These are phyloP conservation scores for Thamnidium elegans DNA, from an alignment of 192 early-diverging fungal species.

Conservation along the genomic window DNA sequence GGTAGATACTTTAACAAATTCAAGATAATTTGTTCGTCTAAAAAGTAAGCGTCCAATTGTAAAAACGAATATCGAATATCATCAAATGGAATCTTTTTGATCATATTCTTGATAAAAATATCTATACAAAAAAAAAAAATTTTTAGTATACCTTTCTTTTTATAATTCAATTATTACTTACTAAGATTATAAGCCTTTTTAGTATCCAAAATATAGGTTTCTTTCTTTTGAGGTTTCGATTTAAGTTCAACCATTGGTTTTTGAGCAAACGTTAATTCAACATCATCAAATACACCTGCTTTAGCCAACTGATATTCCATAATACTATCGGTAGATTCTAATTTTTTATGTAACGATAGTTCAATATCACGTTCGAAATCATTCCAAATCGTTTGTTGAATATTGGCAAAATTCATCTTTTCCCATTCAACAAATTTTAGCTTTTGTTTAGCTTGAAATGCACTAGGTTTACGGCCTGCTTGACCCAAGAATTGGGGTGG, in stretches of 20 bases:
- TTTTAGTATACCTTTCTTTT: neutral
- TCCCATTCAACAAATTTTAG: conserved; percentile 79
- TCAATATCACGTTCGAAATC: conserved; percentile 16
- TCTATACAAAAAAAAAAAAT: conserved; percentile 19
- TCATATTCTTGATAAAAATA: conserved; percentile 34
- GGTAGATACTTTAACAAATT: conserved; percentile 69
- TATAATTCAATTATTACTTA: neutral
- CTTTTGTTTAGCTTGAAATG: conserved; percentile 61
- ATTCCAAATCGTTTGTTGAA: conserved; percentile 65
- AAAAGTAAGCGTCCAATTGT: conserved; percentile 60
- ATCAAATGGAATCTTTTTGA: conserved; percentile 62
- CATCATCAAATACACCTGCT: conserved; percentile 34
- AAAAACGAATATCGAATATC: conserved; percentile 64
- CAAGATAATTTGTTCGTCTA: conserved; percentile 48
- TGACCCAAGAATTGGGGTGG: conserved; percentile 40
- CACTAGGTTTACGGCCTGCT: conserved; percentile 27
- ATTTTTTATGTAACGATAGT: neutral
- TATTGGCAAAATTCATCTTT: conserved; percentile 62
- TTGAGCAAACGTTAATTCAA: conserved; percentile 33
- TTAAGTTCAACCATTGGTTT: conserved; percentile 44
- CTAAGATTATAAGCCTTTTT: conserved; percentile 65
- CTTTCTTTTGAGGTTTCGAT: conserved; percentile 32
- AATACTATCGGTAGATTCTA: conserved; percentile 6
- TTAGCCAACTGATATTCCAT: conserved; percentile 34
- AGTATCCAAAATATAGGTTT: conserved; percentile 61